Percentiles rank a stretch among this genome's conserved stretches.
phyloP scores from a whole-genome alignment of 2,329 filamentous ascomycete genomes.

The Rhynchosporium graminicola region DNA sequence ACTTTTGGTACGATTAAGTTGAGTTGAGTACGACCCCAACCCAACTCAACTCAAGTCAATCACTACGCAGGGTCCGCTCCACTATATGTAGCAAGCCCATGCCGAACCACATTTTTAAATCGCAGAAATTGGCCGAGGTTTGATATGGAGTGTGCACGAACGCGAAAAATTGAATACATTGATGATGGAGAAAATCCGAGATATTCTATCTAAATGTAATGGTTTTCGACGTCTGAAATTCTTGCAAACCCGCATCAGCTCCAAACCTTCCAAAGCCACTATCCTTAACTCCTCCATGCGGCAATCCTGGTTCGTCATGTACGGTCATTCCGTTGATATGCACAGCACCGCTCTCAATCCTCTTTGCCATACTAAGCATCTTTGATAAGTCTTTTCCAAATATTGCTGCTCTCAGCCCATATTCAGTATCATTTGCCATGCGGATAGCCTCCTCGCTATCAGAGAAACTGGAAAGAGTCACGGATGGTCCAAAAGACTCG shows the following conservation, averaged over 20 bases:
- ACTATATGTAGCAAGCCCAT: no score
- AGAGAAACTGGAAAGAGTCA: constrained; percentile 65
- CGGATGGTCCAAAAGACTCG: constrained; percentile 77
- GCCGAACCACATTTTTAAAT: no score
- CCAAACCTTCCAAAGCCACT: constrained; percentile 65
- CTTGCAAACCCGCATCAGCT: constrained; percentile 13
- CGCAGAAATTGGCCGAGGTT: no score
- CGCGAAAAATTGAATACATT: no score
- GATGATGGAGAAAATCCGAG: no score
- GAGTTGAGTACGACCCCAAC: no score
- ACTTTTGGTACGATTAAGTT: no score
- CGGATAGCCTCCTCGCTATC: constrained; percentile 70
- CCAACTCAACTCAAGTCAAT: no score
- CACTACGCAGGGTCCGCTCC: no score
- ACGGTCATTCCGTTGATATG: constrained; percentile 68
- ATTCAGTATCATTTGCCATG: constrained; percentile 80
- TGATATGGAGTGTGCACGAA: no score
- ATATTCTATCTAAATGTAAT: no score
- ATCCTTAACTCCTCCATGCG: constrained; percentile 63
- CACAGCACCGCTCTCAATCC: constrained; percentile 59
- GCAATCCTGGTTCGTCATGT: constrained; percentile 62
- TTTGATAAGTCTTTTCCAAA: constrained; percentile 66
- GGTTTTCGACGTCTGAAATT: no score
- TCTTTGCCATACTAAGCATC: constrained; percentile 40
- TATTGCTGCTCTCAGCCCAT: constrained; percentile 70